These are phyloP conservation scores for Musa troglodytarum DNA, from an alignment of 176 grass and related monocot species.

Conservation along the genomic window DNA sequence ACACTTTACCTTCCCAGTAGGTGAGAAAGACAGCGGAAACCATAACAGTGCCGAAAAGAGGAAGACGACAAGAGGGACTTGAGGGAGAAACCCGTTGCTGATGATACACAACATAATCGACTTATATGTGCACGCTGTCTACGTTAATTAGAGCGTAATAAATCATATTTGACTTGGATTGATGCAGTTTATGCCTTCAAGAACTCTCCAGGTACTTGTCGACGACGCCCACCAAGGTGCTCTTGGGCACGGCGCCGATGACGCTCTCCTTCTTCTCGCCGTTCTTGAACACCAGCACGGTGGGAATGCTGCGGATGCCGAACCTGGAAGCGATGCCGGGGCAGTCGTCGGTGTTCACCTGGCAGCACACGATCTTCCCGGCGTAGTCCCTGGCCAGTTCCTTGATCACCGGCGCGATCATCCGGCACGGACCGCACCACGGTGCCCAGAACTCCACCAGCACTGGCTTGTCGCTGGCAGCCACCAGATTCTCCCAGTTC, in stretches of 20 bases:
- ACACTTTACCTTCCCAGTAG: no score
- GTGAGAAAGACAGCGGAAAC: no score
- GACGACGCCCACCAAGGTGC: slow-evolving; percentile 43
- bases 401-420: slow-evolving; percentile 85
- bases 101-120: no score
- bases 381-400: slow-evolving; percentile 86
- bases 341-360: slow-evolving; percentile 84
- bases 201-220: slow-evolving; percentile 54
- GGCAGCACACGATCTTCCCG: slow-evolving; percentile 69
- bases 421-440: slow-evolving; percentile 94
- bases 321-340: slow-evolving; percentile 57
- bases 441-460: slow-evolving; percentile 99
- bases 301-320: slow-evolving; percentile 93
- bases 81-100: no score
- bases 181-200: no score
- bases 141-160: no score
- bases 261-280: slow-evolving; percentile 94
- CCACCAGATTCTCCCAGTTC: slow-evolving; percentile 64
- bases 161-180: no score
- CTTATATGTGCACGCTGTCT: no score
- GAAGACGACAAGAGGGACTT: no score
- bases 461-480: slow-evolving; percentile 53
- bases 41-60: no score
- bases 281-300: slow-evolving; percentile 77
- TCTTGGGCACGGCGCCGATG: slow-evolving; percentile 80